phyloP scores from a whole-genome alignment of 2,329 filamentous ascomycete genomes.

The Incumbomyces lentus region DNA sequence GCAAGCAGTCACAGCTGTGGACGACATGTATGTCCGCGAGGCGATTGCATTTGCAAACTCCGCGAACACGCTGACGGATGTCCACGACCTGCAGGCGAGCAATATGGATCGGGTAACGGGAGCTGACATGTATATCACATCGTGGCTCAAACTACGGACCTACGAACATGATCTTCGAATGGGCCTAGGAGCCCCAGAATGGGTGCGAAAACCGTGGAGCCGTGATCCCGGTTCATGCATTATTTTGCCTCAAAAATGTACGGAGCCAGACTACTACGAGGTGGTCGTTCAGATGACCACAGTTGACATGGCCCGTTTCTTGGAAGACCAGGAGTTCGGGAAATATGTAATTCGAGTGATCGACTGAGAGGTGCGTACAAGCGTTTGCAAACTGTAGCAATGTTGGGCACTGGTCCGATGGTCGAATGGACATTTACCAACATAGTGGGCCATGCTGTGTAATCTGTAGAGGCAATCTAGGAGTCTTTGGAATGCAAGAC shows the following conservation, averaged over 20 bases:
- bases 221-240: constrained; percentile 22
- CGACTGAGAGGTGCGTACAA: neutral
- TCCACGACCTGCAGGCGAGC: constrained; percentile 19
- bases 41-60: constrained; percentile 16
- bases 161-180: constrained; percentile 19
- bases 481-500: neutral
- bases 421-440: too few relatives aligned
- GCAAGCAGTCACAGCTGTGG: constrained; percentile 24
- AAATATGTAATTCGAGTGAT: constrained; percentile 14
- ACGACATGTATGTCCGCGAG: constrained; percentile 23
- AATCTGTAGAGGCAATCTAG: too few relatives aligned
- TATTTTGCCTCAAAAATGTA: constrained; percentile 14
- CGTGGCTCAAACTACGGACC: constrained; percentile 16
- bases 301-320: constrained; percentile 17
- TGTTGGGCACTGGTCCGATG: too few relatives aligned
- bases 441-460: too few relatives aligned
- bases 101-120: constrained; percentile 19
- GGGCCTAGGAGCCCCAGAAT: constrained; percentile 19
- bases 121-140: constrained; percentile 22
- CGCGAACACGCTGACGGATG: constrained; percentile 13
- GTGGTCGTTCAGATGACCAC: constrained; percentile 20
- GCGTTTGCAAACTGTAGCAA: too few relatives aligned
- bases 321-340: constrained; percentile 17
- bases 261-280: constrained; percentile 15
- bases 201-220: constrained; percentile 21